Base-by-base conservation (phyloP, 2,329 filamentous ascomycete genomes). In the Thielaviopsis populi region DNA sequence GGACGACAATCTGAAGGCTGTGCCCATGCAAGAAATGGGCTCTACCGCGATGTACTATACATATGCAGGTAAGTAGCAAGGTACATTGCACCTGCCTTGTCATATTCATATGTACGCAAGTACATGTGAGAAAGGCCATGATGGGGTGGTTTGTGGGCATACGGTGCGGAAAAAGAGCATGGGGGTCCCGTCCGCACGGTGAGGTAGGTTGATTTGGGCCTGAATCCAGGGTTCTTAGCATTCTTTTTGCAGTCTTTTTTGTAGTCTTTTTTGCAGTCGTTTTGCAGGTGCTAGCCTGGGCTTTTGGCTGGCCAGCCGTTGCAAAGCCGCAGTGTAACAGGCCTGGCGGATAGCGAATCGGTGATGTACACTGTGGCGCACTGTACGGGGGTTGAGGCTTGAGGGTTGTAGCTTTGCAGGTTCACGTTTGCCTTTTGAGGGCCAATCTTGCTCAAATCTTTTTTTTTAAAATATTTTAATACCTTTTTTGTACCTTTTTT, bases 291-390 rank as follows among this genome's bases (percentile, higher is more conserved):
- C 42, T 46, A 19, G 15, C 33, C 10, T 37, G 33, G 42, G 15
- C 15, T 19, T 19, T 15, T 56, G 30, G 17, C 4, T 56, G 46
- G 46, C 19, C 24, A 8, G 24, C 5, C 4, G 53, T 22, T 17
- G 27, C 50, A 54, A 54, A 13, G 15, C 50, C 17, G 17, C 13
- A 54, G 50, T 17, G 8, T 17, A 13, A 56, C 53, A n/a, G n/a
- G 17, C 1, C 53, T 56, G 53, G 53, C 53, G 53, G 53, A 56
- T 56, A 56, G 53, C 53, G 53, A 27, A 30, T 56, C 13, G 53
- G 37, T 56, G 53, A 56, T 27, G 53, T 56, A 56, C 53, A 56
- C 53, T 56, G 53, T 56, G 24, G 30, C 53, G 53, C 53, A 56
- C 53, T 56, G 53, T 56, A 56, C 53, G 53, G 46, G 46, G 46